Percentiles rank a stretch among this genome's conserved stretches.
Evolutionary conservation across 495 filamentous ascomycete species (phyloP).

Genomic region (Neurospora intermedia): DNA sequence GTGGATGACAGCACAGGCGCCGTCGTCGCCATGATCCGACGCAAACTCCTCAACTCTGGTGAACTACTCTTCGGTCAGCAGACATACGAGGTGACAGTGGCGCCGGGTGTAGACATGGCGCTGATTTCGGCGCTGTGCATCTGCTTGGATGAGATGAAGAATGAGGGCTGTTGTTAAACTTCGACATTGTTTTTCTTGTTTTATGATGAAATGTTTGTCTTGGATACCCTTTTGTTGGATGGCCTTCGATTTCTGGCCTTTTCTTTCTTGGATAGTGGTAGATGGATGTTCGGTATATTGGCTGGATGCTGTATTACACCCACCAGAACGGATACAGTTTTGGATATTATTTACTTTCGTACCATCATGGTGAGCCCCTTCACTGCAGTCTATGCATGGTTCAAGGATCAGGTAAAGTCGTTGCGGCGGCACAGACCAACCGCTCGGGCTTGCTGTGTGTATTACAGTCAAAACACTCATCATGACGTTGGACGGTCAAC

Average conservation of each 20-base stretch:
- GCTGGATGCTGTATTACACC: background rate
- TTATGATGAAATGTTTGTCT: background rate
- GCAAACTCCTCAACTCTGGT: constrained; percentile 34
- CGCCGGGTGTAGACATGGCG: constrained; percentile 48
- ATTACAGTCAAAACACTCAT: background rate
- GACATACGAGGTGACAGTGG: constrained; percentile 46
- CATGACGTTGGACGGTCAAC: background rate
- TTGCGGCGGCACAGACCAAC: background rate
- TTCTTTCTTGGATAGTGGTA: background rate
- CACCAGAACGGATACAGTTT: too few species aligned
- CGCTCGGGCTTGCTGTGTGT: background rate
- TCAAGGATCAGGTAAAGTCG: too few species aligned
- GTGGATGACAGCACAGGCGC: constrained; percentile 30
- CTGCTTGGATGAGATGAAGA: constrained; percentile 51
- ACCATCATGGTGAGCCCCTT: too few species aligned
- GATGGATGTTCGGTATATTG: too few species aligned
- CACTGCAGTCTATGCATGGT: too few species aligned
- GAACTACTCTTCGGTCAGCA: too few species aligned
- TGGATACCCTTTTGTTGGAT: background rate
- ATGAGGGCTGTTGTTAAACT: constrained; percentile 15
- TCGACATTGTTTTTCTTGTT: background rate
- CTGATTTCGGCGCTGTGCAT: constrained; percentile 51
- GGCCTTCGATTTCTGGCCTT: background rate
- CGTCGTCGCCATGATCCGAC: constrained; percentile 43
- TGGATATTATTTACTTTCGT: too few species aligned